Percentiles rank a stretch among this genome's conserved stretches.
Evolutionary conservation across 2,329 filamentous ascomycete genomes (phyloP).

Genomic region (Aspergillus novofumigatus): DNA sequence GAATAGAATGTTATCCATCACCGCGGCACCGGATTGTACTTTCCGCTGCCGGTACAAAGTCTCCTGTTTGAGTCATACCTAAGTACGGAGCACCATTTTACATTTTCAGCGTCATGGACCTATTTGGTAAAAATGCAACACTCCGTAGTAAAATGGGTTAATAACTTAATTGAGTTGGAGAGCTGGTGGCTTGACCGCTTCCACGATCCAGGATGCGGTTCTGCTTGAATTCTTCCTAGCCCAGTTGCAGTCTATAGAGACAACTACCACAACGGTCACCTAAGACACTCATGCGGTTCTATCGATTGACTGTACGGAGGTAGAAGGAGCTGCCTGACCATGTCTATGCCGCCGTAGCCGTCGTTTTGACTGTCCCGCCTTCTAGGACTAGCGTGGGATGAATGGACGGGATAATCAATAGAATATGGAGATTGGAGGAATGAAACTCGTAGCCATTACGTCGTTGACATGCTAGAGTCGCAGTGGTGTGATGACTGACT

Average conservation of each 20-base stretch:
- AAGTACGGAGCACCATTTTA: not conserved
- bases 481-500: not conserved
- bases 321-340: not conserved
- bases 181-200: not conserved
- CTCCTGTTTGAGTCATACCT: not conserved
- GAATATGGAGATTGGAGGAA: not conserved
- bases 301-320: not conserved
- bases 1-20: slow-evolving; percentile 26
- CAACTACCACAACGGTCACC: not conserved
- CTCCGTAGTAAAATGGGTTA: no score
- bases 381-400: not conserved
- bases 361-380: not conserved
- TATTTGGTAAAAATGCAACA: no score
- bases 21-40: slow-evolving; percentile 33
- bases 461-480: not conserved
- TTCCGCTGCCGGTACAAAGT: slow-evolving; percentile 24
- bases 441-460: not conserved
- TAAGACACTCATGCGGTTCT: not conserved
- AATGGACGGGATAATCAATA: not conserved
- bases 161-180: not conserved
- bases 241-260: not conserved
- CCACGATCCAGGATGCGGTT: not conserved
- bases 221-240: not conserved
- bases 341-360: no score
- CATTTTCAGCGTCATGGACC: no score